phyloP scores from a whole-genome alignment of 1,284 basidiomycete genomes.

The Leccinum pseudoinsigne region DNA sequence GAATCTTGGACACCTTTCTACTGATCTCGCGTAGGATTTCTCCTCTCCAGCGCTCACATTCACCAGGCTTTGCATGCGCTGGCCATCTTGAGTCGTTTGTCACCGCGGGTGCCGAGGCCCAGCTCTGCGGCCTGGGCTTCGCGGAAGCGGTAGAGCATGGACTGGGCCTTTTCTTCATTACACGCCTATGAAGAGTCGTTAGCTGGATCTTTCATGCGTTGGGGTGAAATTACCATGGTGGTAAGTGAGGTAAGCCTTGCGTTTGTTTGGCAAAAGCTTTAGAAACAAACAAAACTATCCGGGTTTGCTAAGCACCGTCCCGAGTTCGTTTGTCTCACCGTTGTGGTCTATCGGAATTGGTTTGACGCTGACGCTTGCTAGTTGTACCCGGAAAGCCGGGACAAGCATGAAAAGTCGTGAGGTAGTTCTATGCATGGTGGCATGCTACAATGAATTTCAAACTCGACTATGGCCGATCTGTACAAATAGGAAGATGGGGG shows the following conservation, averaged over 20 bases:
- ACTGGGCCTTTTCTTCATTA: conserved; percentile 97
- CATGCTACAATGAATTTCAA: no score
- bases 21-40: conserved; percentile 95
- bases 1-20: conserved; percentile 96
- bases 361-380: neutral
- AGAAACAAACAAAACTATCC: conserved; percentile 7
- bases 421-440: neutral
- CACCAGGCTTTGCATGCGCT: conserved; percentile 86
- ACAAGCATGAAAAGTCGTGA: conserved; percentile 3
- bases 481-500: no score
- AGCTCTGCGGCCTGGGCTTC: conserved; percentile 96
- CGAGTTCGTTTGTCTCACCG: no score
- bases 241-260: neutral
- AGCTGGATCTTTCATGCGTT: neutral
- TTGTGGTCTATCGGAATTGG: no score
- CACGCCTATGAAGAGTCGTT: conserved; percentile 61
- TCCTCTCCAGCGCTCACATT: conserved; percentile 95
- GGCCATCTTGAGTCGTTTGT: conserved; percentile 88
- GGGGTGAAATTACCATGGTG: conserved; percentile 18
- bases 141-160: conserved; percentile 98
- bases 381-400: conserved; percentile 21
- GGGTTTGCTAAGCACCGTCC: no score
- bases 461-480: no score
- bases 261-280: conserved; percentile 30
- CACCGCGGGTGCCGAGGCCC: conserved; percentile 79